Evolutionary conservation across 1,284 basidiomycete species (phyloP).

Genomic region (Sanghuangporus sanghuang): DNA sequence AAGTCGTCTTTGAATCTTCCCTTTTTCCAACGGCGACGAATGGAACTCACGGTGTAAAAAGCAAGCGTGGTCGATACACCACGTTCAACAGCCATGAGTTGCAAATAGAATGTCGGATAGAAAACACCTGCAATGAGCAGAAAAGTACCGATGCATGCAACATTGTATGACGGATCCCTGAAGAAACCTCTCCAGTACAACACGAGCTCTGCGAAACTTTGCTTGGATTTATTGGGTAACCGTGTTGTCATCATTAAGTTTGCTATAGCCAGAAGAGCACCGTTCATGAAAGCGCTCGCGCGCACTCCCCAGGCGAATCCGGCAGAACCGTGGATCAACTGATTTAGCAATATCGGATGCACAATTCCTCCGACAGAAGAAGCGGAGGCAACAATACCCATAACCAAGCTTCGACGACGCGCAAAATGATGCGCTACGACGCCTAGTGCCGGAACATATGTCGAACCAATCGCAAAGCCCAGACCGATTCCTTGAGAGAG

Average conservation of each 20-base stretch:
- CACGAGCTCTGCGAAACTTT: neutral
- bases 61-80: conserved; percentile 15
- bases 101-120: conserved; percentile 42
- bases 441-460: conserved; percentile 19
- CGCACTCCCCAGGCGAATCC: conserved; percentile 28
- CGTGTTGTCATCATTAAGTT: conserved; percentile 15
- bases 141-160: conserved; percentile 26
- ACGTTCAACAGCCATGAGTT: conserved; percentile 31
- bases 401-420: conserved; percentile 19
- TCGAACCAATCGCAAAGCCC: conserved; percentile 19
- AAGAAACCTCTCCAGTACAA: conserved; percentile 9
- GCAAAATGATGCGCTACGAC: conserved; percentile 21
- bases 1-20: conserved; percentile 7
- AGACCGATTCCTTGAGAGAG: conserved; percentile 21
- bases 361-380: conserved; percentile 26
- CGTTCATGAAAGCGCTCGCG: conserved; percentile 25
- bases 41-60: conserved; percentile 17
- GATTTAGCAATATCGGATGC: conserved; percentile 29
- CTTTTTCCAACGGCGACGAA: neutral
- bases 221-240: neutral
- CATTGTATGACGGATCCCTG: neutral
- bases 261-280: conserved; percentile 24
- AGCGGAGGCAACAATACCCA: conserved; percentile 22
- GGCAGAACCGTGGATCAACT: conserved; percentile 21
- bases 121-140: conserved; percentile 33